phyloP scores from a whole-genome alignment of 768 basidiomycete species.

The Asterophora parasitica region DNA sequence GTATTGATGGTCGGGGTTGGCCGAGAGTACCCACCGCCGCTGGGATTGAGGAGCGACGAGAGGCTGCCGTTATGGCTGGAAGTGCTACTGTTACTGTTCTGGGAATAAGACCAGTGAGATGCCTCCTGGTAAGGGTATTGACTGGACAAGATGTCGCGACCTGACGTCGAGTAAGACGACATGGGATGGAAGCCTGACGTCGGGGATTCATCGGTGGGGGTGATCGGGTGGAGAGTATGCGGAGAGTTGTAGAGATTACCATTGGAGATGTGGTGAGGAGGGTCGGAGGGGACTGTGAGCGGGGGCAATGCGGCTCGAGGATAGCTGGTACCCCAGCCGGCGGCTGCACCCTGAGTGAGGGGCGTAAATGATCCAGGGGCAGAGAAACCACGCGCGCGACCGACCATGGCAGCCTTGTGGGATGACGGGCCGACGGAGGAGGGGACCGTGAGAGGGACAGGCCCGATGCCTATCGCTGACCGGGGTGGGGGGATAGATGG shows the following conservation, averaged over 20 bases:
- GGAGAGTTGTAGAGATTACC: conserved; percentile 54
- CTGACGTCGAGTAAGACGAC: conserved; percentile 38
- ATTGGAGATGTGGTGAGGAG: conserved; percentile 57
- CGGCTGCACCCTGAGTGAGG: conserved; percentile 50
- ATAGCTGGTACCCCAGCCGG: conserved; percentile 59
- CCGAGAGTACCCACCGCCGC: conserved; percentile 49
- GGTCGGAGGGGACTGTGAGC: conserved; percentile 76
- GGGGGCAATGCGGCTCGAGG: conserved; percentile 69
- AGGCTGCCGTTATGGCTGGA: conserved; percentile 69
- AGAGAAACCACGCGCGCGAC: conserved; percentile 75
- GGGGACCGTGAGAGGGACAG: conserved; percentile 62
- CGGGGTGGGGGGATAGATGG: conserved; percentile 71
- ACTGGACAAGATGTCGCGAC: conserved; percentile 43
- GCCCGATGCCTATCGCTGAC: conserved; percentile 67
- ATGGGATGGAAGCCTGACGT: conserved; percentile 41
- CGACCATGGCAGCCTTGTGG: conserved; percentile 41
- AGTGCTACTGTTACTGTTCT: conserved; percentile 41
- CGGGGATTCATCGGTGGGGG: conserved; percentile 67
- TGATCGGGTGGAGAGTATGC: conserved; percentile 61
- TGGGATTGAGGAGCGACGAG: conserved; percentile 76
- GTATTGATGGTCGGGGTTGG: conserved; percentile 70
- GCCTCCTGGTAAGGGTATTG: conserved; percentile 67
- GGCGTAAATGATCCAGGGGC: conserved; percentile 79
- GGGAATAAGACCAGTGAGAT: conserved; percentile 47
- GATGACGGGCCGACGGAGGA: conserved; percentile 38